Conservation (phyloP, 2,329 filamentous ascomycete genomes). For the Ramularia collo-cygni region DNA sequence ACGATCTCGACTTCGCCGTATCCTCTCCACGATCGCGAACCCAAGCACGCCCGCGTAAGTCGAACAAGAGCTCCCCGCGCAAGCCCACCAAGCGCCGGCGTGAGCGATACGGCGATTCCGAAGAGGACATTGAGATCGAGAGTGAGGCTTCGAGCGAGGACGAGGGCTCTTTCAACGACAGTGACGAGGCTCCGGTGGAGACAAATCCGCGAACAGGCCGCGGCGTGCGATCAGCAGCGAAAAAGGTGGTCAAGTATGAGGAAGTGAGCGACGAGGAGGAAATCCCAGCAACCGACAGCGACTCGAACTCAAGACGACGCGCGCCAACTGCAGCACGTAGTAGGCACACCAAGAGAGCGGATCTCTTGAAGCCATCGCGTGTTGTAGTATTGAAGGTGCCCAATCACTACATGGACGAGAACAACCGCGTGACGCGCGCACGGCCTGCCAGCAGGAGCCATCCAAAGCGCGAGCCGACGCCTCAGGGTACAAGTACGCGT, state of each 20-base stretch:
- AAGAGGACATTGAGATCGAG: conserved; percentile 41
- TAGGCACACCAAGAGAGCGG: conserved; percentile 8
- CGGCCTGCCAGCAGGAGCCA: conserved; percentile 36
- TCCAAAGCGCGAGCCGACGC: conserved; percentile 29
- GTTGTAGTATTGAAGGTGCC: conserved; percentile 38
- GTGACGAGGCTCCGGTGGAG: conserved; percentile 45
- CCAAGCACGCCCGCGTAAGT: conserved; percentile 22
- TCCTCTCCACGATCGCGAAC: conserved; percentile 18
- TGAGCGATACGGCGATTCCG: conserved; percentile 34
- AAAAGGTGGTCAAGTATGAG: conserved; percentile 50
- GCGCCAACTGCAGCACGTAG: conserved; percentile 9
- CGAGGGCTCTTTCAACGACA: conserved; percentile 37
- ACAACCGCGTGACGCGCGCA: conserved; percentile 25
- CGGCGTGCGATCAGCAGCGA: conserved; percentile 49
- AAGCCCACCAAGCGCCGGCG: conserved; percentile 31
- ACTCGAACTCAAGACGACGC: conserved; percentile 16
- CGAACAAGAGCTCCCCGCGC: conserved; percentile 15
- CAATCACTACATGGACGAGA: conserved; percentile 15
- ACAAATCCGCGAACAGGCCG: conserved; percentile 51
- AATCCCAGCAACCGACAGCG: conserved; percentile 35
- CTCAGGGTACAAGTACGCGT: conserved; percentile 32
- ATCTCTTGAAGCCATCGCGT: conserved; percentile 20
- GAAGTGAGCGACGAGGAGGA: conserved; percentile 45
- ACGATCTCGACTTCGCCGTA: conserved; percentile 32
- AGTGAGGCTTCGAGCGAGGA: conserved; percentile 36